Evolutionary conservation across 192 early-diverging fungal genomes (phyloP).

Genomic region (Backusella parvicylindrica): DNA sequence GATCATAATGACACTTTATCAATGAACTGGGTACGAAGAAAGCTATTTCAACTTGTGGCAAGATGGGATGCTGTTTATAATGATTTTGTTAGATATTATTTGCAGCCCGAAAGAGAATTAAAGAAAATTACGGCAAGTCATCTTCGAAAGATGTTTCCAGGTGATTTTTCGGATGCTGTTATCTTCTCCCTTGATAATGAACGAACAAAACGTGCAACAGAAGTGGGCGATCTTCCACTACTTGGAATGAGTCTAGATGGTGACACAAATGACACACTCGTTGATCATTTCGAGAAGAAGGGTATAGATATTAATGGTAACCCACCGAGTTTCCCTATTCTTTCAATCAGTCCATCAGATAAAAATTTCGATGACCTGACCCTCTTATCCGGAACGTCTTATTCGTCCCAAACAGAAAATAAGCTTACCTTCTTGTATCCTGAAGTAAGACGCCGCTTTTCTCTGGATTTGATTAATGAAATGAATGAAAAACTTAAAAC

Average conservation of each 20-base stretch:
- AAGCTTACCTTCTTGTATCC: conserved; percentile 12
- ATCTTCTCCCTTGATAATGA: conserved; percentile 22
- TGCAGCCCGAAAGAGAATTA: conserved; percentile 82
- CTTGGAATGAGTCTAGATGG: conserved; percentile 37
- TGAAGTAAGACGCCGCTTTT: conserved; percentile 13
- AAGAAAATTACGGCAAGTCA: conserved; percentile 60
- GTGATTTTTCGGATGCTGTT: conserved; percentile 10
- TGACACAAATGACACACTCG: background rate
- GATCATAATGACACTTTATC: conserved; percentile 76
- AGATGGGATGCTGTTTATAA: conserved; percentile 86
- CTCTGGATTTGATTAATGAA: conserved; percentile 14
- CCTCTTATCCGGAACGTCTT: background rate
- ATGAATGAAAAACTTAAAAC: background rate
- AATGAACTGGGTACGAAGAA: conserved; percentile 72
- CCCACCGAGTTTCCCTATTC: conserved; percentile 7
- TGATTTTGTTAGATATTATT: conserved; percentile 72
- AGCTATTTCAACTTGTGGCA: conserved; percentile 73
- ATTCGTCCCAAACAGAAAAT: background rate
- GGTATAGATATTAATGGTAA: background rate
- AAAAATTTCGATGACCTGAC: background rate
- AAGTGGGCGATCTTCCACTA: conserved; percentile 44
- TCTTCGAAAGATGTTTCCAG: conserved; percentile 60
- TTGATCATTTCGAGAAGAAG: background rate
- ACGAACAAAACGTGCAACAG: conserved; percentile 37
- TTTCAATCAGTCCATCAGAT: conserved; percentile 36